Percentiles rank a stretch among this genome's conserved stretches.
phyloP scores from a whole-genome alignment of 441 rosid species.

The Pelargonium cotyledonis region DNA sequence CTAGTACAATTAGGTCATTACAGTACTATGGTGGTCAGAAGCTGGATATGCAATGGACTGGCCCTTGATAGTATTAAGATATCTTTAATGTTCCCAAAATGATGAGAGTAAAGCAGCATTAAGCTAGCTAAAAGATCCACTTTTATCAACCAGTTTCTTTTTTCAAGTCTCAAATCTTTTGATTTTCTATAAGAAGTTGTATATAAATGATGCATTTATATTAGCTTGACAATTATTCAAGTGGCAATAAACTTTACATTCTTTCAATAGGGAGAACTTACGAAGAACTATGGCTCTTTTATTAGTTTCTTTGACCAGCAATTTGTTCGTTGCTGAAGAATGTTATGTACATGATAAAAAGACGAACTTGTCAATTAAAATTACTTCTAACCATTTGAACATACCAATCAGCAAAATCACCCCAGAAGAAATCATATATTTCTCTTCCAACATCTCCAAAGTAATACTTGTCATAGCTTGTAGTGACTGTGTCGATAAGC shows the following conservation, averaged over 20 bases:
- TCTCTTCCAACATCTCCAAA: conserved; percentile 96
- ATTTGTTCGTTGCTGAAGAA: neutral
- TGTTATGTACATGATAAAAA: neutral
- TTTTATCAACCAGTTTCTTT: neutral
- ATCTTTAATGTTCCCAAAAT: neutral
- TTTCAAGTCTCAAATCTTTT: neutral
- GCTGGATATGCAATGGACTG: neutral
- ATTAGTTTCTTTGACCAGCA: conserved; percentile 9
- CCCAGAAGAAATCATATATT: conserved; percentile 90
- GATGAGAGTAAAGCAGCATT: neutral
- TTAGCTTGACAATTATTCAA: neutral
- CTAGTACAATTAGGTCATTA: neutral
- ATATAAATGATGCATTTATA: neutral
- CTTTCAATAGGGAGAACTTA: too few species aligned
- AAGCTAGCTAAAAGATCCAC: neutral
- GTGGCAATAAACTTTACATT: too few species aligned
- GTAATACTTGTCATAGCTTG: conserved; percentile 77
- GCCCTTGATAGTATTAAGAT: neutral
- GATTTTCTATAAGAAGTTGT: neutral
- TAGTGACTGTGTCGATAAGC: conserved; percentile 69
- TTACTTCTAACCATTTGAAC: conserved; percentile 9
- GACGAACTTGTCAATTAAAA: conserved; percentile 3
- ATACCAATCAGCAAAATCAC: conserved; percentile 97
- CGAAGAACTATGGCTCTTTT: neutral
- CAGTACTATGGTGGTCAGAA: neutral